Base-by-base conservation (phyloP, 441 rosid genomes). In the Breynia disticha region DNA sequence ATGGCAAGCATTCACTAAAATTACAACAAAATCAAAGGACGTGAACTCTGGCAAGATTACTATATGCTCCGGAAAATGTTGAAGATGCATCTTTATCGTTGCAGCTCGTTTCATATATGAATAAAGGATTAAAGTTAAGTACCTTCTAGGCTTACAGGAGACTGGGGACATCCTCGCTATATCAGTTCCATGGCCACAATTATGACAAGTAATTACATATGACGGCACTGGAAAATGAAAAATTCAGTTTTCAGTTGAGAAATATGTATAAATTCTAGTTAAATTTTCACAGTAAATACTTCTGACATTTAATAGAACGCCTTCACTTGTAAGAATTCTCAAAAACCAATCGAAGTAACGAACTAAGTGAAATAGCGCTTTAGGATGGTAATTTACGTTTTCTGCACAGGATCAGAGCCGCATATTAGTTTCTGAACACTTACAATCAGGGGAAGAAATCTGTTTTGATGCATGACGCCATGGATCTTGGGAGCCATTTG, bases 391-490 rank as follows among this genome's bases (percentile, higher is more conserved):
- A 59, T 12, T 4, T 14, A 20, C 21, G 32, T 20, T 37, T 19
- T n/a, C 24, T 11, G 14, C 16, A 12, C 20, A 3, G 35, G 58
- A 20, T 21, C 13, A 48, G 41, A 49, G 12, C 20, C 19, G 21
- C 46, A 55, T 11, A 21, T 39, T 22, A 53, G 38, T 47, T 47
- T 42, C 28, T 1, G 17, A 48, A 54, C 21, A 69, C 95, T 76
- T 76, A 91, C 98, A 46, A 5, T 73, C 95, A 37, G 81, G 74
- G n/a, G 98, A 83, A 55, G 98, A 91, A 50, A 57, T 68, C 72
- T 86, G 83, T 55, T 87, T 91, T 18, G 95, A 83, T 52, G 98
- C 98, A 69, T 81, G 98, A 16, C 96, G 98, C 98, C 95, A 91
- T 41, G 98, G 96, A 72, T 91, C 98, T 57, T 91, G 96, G 52